Evolutionary conservation across 768 basidiomycete species (phyloP), one percentile per base, ranked within the genome.

Genomic region (Scleroderma bovista): DNA sequence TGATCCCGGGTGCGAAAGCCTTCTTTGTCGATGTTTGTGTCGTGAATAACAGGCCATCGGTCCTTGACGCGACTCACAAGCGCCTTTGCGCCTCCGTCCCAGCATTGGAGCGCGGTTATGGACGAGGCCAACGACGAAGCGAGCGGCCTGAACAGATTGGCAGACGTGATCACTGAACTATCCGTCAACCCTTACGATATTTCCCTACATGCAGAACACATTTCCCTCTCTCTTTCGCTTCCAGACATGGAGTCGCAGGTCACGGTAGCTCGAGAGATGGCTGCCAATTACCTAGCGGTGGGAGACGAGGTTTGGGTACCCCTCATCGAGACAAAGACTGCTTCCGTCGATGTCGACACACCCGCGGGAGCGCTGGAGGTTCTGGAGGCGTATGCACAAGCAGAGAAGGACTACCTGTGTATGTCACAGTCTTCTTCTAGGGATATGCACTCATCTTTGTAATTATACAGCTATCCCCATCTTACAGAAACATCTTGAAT

Each of bases 381-480:
- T 36, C 64, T 89, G 51, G 72, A 74, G 15, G 58, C 86, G 34
- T 92, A 84, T 62, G 67, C 71, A 34, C 75, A 75, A 32, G 89
- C 91, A 19, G 85, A 85, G 58, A 68, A 63, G 10, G 91, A 93
- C 59, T 92, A 91, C 64, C 64, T 92, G 32, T 92, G 91, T 92
- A 64, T 60, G 88, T 75, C 26, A 40, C 45, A 44, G 39, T 45
- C n/a, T 40, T 44, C 34, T 32, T 12, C 22, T 31, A 50, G 50
- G 44, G 26, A 22, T 56, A 43, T 57, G 26, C 58, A 50, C 46
- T 62, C 48, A 62, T 44, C 51, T 44, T 50, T 34, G 47, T n/a
- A 12, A 46, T 51, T 56, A n/a, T n/a, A 46, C 63, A 92, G 89
- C 88, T n/a, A 83, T 93, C 32, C 77, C 84, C 1, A 67, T 92